phyloP scores from a whole-genome alignment of 116 monocot genomes.

The Cymodocea nodosa region DNA sequence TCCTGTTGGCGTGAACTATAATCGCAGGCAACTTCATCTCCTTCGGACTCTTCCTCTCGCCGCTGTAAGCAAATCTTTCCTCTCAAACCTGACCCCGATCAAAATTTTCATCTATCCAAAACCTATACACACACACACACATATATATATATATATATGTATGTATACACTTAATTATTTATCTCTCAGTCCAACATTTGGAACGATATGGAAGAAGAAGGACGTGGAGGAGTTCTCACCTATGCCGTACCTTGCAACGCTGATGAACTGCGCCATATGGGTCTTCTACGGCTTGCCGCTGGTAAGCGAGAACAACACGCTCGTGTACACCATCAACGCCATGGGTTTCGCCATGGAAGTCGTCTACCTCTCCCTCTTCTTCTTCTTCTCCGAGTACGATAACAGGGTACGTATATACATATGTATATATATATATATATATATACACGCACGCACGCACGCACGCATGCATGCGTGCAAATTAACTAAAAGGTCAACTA shows the following conservation, averaged over 20 bases:
- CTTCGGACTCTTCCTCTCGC: conserved; percentile 38
- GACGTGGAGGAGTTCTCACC: conserved; percentile 67
- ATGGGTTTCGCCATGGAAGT: conserved; percentile 36
- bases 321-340: conserved; percentile 54
- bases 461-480: too few relatives aligned
- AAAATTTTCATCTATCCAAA: too few relatives aligned
- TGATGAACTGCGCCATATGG: conserved; percentile 76
- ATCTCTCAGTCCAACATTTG: conserved; percentile 40
- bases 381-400: conserved; percentile 18
- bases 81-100: too few relatives aligned
- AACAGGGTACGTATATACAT: not conserved
- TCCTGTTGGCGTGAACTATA: too few relatives aligned
- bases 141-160: not conserved
- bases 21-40: conserved; percentile 50
- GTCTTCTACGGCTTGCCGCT: conserved; percentile 61
- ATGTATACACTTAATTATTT: too few relatives aligned
- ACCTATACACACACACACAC: too few relatives aligned
- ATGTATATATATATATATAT: not conserved
- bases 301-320: conserved; percentile 12
- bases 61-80: conserved; percentile 11
- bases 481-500: too few relatives aligned
- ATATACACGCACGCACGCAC: too few relatives aligned
- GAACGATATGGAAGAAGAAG: conserved; percentile 32
- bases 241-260: conserved; percentile 49
- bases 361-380: conserved; percentile 38